These are phyloP conservation scores for Aspergillus caelatus DNA, from an alignment of 2,329 filamentous ascomycete genomes.

Conservation along the genomic window DNA sequence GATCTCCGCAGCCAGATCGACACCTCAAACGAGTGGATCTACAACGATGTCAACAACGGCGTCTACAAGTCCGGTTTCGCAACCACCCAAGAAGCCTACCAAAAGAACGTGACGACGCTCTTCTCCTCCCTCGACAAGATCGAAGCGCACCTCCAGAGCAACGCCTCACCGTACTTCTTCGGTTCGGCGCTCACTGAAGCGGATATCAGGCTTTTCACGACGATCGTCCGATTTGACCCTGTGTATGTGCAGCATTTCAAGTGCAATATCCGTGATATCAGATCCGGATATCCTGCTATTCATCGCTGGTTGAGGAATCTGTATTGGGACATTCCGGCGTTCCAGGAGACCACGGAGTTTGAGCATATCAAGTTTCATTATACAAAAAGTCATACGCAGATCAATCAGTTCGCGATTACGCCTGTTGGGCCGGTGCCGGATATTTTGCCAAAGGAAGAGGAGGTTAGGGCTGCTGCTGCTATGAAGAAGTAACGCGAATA, in stretches of 20 bases:
- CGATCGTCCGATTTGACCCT: constrained; percentile 71
- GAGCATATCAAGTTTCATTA: constrained; percentile 90
- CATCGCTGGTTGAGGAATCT: constrained; percentile 80
- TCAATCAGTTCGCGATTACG: constrained; percentile 72
- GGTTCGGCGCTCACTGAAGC: constrained; percentile 77
- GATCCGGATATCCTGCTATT: constrained; percentile 77
- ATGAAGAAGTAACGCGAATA: constrained; percentile 6
- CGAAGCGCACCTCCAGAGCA: constrained; percentile 68
- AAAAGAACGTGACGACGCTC: constrained; percentile 69
- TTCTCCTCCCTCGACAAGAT: constrained; percentile 77
- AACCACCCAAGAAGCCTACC: constrained; percentile 79
- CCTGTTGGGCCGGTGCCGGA: constrained; percentile 83
- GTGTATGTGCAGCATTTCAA: constrained; percentile 84
- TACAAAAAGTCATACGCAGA: constrained; percentile 67
- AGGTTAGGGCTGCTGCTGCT: constrained; percentile 58
- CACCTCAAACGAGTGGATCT: constrained; percentile 77
- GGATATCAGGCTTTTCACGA: constrained; percentile 76
- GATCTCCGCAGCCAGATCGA: constrained; percentile 71
- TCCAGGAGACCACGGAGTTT: constrained; percentile 82
- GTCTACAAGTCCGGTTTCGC: constrained; percentile 73
- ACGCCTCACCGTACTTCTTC: constrained; percentile 67
- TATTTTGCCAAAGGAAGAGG: constrained; percentile 75
- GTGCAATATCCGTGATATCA: constrained; percentile 83
- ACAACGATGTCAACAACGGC: constrained; percentile 61
- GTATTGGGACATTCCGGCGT: constrained; percentile 82